phyloP scores from a whole-genome alignment of 352 stramenopile genomes.

The Pythium insidiosum region DNA sequence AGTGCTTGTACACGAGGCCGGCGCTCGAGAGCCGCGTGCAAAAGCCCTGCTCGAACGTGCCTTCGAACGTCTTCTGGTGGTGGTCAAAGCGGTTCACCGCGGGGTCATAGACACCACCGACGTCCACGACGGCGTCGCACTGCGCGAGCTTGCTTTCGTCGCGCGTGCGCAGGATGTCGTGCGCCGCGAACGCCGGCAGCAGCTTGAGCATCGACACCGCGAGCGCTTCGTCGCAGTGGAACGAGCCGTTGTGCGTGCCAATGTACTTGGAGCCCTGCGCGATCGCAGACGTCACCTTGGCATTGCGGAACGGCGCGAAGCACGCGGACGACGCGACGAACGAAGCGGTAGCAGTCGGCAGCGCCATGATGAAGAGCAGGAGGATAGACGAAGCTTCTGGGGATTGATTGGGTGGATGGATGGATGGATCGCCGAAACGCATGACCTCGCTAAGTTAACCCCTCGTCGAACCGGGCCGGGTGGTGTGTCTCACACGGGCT shows the following conservation, averaged over 20 bases:
- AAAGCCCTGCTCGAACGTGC: conserved; percentile 67
- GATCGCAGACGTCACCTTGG: conserved; percentile 39
- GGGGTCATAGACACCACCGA: conserved; percentile 94
- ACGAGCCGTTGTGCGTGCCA: conserved; percentile 95
- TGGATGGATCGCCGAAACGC: no score
- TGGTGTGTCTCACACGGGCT: no score
- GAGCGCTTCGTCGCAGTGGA: conserved; percentile 98
- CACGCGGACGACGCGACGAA: conserved; percentile 56
- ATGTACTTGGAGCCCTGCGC: conserved; percentile 78
- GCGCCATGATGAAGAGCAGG: conserved; percentile 50
- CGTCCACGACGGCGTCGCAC: conserved; percentile 96
- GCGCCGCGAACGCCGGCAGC: conserved; percentile 81
- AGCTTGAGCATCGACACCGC: conserved; percentile 96
- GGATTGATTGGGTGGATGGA: no score
- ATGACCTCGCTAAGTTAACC: no score
- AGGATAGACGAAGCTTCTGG: no score
- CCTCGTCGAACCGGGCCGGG: no score
- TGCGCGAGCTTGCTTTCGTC: conserved; percentile 87
- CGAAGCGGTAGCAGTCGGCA: conserved; percentile 49
- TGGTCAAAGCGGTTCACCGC: conserved; percentile 92
- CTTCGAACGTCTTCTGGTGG: conserved; percentile 93
- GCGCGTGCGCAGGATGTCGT: conserved; percentile 83
- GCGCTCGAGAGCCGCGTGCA: conserved; percentile 91
- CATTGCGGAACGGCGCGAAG: conserved; percentile 50
- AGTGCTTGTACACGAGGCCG: conserved; percentile 98